phyloP scores from a whole-genome alignment of 2,329 filamentous ascomycete species.

The Aotearoamyces nothofagi region DNA sequence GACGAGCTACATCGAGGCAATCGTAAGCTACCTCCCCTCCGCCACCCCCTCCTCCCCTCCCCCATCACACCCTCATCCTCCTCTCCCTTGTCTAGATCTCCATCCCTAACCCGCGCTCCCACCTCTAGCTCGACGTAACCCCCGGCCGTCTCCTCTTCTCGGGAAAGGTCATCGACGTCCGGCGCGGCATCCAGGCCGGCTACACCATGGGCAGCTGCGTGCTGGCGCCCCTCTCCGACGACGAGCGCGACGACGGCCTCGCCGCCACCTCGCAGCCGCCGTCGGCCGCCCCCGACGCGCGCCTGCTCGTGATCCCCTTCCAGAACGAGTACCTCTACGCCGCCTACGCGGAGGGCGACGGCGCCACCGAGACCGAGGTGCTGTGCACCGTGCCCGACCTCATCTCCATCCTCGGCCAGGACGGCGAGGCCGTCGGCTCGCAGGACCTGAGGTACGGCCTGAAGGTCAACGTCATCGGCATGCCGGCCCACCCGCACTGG shows the following conservation, averaged over 20 bases:
- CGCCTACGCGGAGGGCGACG: slow-evolving; percentile 17
- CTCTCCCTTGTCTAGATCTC: no score
- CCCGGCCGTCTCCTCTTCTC: slow-evolving; percentile 23
- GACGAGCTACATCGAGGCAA: slow-evolving; percentile 16
- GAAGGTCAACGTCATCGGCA: slow-evolving; percentile 29
- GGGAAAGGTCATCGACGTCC: slow-evolving; percentile 25
- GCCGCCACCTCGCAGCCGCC: no score
- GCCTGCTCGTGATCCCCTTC: slow-evolving; percentile 24
- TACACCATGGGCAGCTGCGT: slow-evolving; percentile 26
- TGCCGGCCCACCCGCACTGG: slow-evolving; percentile 32
- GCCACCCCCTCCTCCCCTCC: no score
- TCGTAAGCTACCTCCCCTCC: slow-evolving; percentile 5
- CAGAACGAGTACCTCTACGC: slow-evolving; percentile 28
- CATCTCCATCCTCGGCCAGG: slow-evolving; percentile 21
- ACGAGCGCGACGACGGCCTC: slow-evolving; percentile 14
- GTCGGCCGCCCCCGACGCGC: slow-evolving; percentile 11
- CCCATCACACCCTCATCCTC: no score
- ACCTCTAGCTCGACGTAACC: slow-evolving; percentile 10
- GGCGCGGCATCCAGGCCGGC: slow-evolving; percentile 23
- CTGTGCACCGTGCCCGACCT: slow-evolving; percentile 18
- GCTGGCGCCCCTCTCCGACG: slow-evolving; percentile 17
- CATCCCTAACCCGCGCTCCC: no score
- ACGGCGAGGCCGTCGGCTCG: slow-evolving; percentile 30
- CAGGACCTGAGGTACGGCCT: slow-evolving; percentile 32
- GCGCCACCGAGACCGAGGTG: slow-evolving; percentile 8